Base-by-base conservation (phyloP, 2,329 filamentous ascomycete species). In the Lachnellula willkommii region DNA sequence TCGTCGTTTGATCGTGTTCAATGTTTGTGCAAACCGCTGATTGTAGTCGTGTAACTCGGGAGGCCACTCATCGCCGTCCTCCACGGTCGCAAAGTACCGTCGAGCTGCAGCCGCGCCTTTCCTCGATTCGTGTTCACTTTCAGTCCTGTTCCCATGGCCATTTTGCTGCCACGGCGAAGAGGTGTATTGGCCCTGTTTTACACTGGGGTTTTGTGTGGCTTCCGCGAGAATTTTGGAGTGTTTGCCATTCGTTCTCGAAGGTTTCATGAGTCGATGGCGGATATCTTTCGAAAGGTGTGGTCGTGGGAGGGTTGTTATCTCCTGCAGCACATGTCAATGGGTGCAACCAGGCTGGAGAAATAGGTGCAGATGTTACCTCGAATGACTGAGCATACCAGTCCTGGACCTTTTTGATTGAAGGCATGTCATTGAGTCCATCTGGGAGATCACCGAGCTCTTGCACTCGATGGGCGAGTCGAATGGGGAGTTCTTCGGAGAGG, bases 361-460 rank as follows among this genome's bases (percentile, higher is more conserved):
- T 7, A 32, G 39, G 22, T 32, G 42, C 36, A 52, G 35, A 36
- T 40, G 81, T 66, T 82, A 96, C 92, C 84, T 99, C 94, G 69
- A 99, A 99, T 51, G 94, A 99, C 77, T 99, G 94, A 62, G 93
- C 94, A 73, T 99, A 99, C 94, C 94, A 99, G 69, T 97, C 92
- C 72, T 92, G 88, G 64, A 99, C 94, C 69, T 87, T 90, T 72
- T 87, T 86, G 64, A 99, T 96, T 11, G 94, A 97, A 40, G 92
- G 90, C 94, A 99, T 97, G 65, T 97, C 92, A 71, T 90, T 96
- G 60, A 99, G 82, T 54, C 94, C 94, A 80, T 99, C 94, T 37
- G 94, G 94, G 2, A 99, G 79, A 68, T 90, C 89, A 60, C 88
- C 85, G 56, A 99, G 83, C 76, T 99, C 94, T 74, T 96, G 89